phyloP scores from a whole-genome alignment of 345 rosid genomes.

The Euphorbia tirucalli region DNA sequence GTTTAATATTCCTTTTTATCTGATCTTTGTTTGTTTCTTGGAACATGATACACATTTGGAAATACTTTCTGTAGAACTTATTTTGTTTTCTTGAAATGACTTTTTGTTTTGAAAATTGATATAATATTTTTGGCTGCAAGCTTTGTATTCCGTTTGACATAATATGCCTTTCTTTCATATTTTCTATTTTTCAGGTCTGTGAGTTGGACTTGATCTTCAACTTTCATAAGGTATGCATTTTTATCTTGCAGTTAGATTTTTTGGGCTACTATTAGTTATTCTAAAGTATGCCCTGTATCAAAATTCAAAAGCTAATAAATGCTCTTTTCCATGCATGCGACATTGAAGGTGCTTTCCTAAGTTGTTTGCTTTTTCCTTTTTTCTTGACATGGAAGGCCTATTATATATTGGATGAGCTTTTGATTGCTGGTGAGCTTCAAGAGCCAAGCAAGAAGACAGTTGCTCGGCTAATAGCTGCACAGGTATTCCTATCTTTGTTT shows the following conservation, averaged over 20 bases:
- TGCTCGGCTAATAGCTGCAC: slow-evolving; percentile 80
- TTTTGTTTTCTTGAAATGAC: neutral
- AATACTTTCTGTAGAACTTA: neutral
- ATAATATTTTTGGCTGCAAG: neutral
- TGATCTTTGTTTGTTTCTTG: neutral
- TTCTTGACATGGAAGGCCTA: slow-evolving; percentile 56
- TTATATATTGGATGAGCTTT: slow-evolving; percentile 82
- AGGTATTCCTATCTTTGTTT: slow-evolving; percentile 37
- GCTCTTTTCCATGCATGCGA: neutral
- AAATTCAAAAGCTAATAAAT: neutral
- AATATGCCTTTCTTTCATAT: neutral
- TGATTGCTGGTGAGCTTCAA: slow-evolving; percentile 95
- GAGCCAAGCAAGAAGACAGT: slow-evolving; percentile 94
- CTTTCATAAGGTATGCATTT: slow-evolving; percentile 70
- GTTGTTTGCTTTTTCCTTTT: slow-evolving; percentile 12
- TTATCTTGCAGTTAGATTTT: neutral
- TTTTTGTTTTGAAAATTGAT: neutral
- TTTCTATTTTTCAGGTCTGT: slow-evolving; percentile 55
- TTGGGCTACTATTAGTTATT: neutral
- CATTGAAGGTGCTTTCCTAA: neutral
- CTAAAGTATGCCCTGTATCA: neutral
- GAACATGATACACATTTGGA: neutral
- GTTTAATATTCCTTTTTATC: neutral
- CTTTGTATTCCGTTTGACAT: neutral
- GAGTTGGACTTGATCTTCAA: slow-evolving; percentile 94